Conservation (phyloP, 306 rosid species). For the Rosa chinensis region DNA sequence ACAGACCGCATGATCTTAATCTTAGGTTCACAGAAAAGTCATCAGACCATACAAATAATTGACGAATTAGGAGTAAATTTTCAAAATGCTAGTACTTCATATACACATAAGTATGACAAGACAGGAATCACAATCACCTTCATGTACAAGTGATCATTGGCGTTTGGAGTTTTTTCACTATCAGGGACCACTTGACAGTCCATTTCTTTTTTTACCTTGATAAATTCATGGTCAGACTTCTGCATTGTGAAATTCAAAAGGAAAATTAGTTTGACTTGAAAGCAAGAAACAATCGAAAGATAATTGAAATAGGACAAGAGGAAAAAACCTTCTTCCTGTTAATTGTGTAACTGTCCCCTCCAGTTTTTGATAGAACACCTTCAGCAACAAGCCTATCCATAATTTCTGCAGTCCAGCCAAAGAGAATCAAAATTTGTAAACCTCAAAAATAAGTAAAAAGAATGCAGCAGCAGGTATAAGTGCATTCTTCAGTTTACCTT, state of each 20-base stretch:
- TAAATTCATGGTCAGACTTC: constrained; percentile 68
- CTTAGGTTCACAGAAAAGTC: neutral
- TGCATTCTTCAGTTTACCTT: constrained; percentile 50
- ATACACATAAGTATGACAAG: neutral
- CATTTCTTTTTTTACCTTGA: constrained; percentile 64
- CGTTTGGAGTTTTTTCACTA: constrained; percentile 36
- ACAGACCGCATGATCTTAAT: neutral
- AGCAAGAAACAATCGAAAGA: neutral
- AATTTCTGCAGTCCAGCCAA: constrained; percentile 56
- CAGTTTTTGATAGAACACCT: constrained; percentile 58
- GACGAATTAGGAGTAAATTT: neutral
- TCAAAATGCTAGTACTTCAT: neutral
- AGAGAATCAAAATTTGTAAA: constrained; percentile 3
- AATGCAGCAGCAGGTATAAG: neutral
- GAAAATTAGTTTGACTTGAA: constrained; percentile 6
- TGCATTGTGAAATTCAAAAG: constrained; percentile 30
- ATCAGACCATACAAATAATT: neutral
- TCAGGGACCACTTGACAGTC: constrained; percentile 44
- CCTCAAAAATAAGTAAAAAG: neutral
- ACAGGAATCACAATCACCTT: constrained; percentile 43
- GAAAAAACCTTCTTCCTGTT: constrained; percentile 60
- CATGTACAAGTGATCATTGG: constrained; percentile 65
- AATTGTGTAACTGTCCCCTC: constrained; percentile 59
- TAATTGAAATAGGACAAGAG: neutral
- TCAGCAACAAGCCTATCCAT: constrained; percentile 68